Base-by-base conservation (phyloP, 768 basidiomycete genomes). In the Baorangia bicolor region DNA sequence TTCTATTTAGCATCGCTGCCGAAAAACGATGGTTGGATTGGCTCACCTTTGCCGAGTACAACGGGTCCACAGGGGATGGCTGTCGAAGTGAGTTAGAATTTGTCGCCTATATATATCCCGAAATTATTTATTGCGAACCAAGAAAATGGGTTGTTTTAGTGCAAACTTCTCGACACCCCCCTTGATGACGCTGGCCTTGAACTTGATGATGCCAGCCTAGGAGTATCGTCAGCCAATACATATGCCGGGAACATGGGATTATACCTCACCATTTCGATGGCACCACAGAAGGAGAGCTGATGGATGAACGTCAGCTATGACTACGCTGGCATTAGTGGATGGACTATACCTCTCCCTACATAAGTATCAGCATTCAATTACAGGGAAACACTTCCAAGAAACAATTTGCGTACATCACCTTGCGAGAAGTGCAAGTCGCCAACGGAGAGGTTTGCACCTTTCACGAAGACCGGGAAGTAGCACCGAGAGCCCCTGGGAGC, bases 371-470 rank as follows among this genome's bases (percentile, higher is more conserved):
- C 34, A 25, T 23, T 14, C n/a, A 8, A 53, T 30, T 63, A 42
- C 25, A 41, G 7, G 13, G 37, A 20, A 44, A 38, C 1, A 21
- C 39, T 6, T 51, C 13, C 12, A 27, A 33, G 1, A 33, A 44
- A 21, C 4, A 44, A 4, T 37, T 34, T 4, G 68, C 76, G 30
- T 53, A 77, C 86, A 74, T 90, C 89, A 21, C 87, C 88, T 67
- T 90, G 87, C 16, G 86, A 88, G 69, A 90, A 90, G 64, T 92
- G 89, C 25, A 90, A 73, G 66, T 90, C 89, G 2, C 89, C 89
- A 20, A 90, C 84, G 0, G 88, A 88, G 3, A 92, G 74, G 56
- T 89, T 88, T 2, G 89, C 89, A 6, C 88, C 89, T 42, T 83
- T 77, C 31, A 92, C 73, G 60, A 87, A 92, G 2, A 92, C 89